Conservation (phyloP, 2,329 filamentous ascomycete genomes). For the Ophiosphaerella narmari region DNA sequence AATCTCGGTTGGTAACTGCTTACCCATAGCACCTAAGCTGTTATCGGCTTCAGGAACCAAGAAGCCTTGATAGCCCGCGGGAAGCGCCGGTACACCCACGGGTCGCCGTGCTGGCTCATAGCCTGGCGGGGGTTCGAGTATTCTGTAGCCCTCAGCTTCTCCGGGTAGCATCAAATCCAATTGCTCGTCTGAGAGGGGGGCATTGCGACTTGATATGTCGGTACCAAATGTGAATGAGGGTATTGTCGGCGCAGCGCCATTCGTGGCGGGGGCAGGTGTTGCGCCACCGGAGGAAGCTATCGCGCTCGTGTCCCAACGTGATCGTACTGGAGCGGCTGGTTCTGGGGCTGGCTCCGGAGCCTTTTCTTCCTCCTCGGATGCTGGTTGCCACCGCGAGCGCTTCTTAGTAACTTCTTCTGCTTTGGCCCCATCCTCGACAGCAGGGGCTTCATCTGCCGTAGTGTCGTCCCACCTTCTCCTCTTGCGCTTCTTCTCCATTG, state of each 20-base stretch:
- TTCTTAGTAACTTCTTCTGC: constrained; percentile 42
- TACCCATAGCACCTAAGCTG: constrained; percentile 73
- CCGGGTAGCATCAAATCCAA: constrained; percentile 88
- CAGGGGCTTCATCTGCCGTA: constrained; percentile 49
- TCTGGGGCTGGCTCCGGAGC: constrained; percentile 62
- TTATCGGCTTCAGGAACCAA: constrained; percentile 97
- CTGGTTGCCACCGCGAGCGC: constrained; percentile 80
- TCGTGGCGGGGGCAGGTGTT: constrained; percentile 28
- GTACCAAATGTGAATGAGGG: constrained; percentile 73
- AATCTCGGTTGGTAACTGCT: constrained; percentile 92
- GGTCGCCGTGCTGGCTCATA: constrained; percentile 79
- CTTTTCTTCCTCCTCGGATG: constrained; percentile 42
- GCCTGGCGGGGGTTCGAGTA: constrained; percentile 86
- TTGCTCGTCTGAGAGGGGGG: constrained; percentile 88
- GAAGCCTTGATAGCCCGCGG: constrained; percentile 74
- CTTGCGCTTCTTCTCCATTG: constrained; percentile 63
- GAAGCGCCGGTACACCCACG: constrained; percentile 76
- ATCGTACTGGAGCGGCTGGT: constrained; percentile 49
- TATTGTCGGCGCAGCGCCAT: constrained; percentile 23
- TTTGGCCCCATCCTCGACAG: constrained; percentile 23
- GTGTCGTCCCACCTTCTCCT: constrained; percentile 96
- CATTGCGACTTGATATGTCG: constrained; percentile 79
- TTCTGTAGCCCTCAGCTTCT: constrained; percentile 88
- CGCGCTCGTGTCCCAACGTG: constrained; percentile 43
- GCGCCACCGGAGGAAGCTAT: constrained; percentile 28